phyloP scores from a whole-genome alignment of 495 filamentous ascomycete genomes.

The Xylaria sp. region DNA sequence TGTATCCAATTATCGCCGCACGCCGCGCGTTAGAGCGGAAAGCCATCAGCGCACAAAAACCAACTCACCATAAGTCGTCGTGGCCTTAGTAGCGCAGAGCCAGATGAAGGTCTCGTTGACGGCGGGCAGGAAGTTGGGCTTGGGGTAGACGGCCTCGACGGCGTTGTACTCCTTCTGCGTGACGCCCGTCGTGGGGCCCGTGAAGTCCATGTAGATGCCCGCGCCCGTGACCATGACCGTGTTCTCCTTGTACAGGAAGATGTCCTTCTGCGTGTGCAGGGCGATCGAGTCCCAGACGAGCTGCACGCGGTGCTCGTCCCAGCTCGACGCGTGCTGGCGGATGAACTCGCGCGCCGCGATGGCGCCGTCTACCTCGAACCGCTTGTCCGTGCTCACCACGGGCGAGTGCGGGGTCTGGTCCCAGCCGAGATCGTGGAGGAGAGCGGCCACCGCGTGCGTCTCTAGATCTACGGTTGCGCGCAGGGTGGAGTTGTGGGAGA shows the following conservation, averaged over 20 bases:
- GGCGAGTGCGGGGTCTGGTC: conserved; percentile 37
- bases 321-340: conserved; percentile 30
- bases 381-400: conserved; percentile 41
- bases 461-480: conserved; percentile 37
- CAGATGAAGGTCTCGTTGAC: conserved; percentile 44
- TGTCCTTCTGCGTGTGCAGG: conserved; percentile 46
- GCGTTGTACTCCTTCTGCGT: conserved; percentile 42
- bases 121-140: conserved; percentile 38
- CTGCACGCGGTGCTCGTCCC: conserved; percentile 49
- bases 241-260: conserved; percentile 49
- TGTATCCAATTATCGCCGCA: not conserved
- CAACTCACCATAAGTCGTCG: conserved; percentile 50
- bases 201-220: conserved; percentile 50
- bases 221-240: conserved; percentile 43
- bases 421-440: conserved; percentile 48
- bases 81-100: conserved; percentile 47
- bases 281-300: conserved; percentile 53
- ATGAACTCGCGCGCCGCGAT: conserved; percentile 48
- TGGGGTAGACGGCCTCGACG: conserved; percentile 42
- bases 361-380: conserved; percentile 56
- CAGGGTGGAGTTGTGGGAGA: conserved; percentile 33
- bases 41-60: conserved; percentile 33
- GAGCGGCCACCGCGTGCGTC: conserved; percentile 41
- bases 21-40: too few relatives aligned
- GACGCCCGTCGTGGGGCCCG: conserved; percentile 38